Evolutionary conservation across 306 rosid genomes (phyloP), one percentile per base, ranked within the genome.

Genomic region (Cyamopsis tetragonoloba): DNA sequence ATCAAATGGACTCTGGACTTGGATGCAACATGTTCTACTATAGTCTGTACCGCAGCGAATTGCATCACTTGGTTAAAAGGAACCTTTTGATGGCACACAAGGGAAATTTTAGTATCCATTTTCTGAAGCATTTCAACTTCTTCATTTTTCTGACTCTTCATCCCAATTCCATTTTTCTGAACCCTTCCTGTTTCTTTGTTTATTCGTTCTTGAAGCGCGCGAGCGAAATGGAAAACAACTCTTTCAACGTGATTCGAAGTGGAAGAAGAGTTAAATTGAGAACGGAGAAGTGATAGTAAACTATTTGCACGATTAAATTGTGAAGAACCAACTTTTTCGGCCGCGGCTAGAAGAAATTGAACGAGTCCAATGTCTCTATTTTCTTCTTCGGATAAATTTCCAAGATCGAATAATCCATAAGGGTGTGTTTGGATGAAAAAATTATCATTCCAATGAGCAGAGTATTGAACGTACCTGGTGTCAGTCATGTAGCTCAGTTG

Each of bases 311-410:
- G 81, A 11, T 84, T 92, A 13, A 43, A 85, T 74, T 92, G 88
- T 23, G 80, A 80, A 69, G 65, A 77, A 14, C 85, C 72, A 14
- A 89, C 88, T 37, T 69, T 89, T 75, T 92, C 92, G 9, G 92
- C 95, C 18, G 89, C 88, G 44, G 88, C 81, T 37, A 87, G 77
- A 19, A 92, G 87, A 24, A 79, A 30, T 66, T 92, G 92, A 15
- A 79, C 88, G 46, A 92, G 98, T 51, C 84, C 95, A 20, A 85
- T 75, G 3, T 89, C 98, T 76, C 72, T 62, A 13, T 53, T 76
- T 60, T 89, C 89, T 31, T 84, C 85, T 24, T 82, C 81, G 0
- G 88, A 81, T 7, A 89, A 67, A 42, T 51, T 72, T 0, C 75
- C 70, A 9, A 77, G 70, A 7, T 80, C 86, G 13, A 76, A 81